Base-by-base conservation (phyloP, 352 stramenopile species). In the Plasmopara halstedii region DNA sequence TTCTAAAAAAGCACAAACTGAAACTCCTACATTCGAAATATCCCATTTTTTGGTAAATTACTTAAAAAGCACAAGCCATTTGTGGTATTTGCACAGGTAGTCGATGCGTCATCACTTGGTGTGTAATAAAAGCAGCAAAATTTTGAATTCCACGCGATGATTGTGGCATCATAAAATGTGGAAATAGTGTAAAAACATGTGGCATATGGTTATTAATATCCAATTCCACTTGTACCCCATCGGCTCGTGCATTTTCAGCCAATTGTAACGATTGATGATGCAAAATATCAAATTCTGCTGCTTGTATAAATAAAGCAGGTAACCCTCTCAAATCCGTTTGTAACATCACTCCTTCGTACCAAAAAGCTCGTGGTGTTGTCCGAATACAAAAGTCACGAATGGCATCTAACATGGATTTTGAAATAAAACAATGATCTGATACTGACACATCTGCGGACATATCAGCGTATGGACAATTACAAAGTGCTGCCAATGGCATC, bases 141-240 rank as follows among this genome's bases (percentile, higher is more conserved):
- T 44, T 46, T 4, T 71, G 27, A 6, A 83, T 58, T 2, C 69
- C 74, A 6, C 72, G 57, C 14, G 57, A 62, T 8, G 68, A 67
- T 31, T 82, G 53, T 3, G 75, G 72, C 32, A 87, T 50, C 21
- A 80, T 52, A 10, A 58, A 53, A 15, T 68, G 57, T 1, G 72
- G 72, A 23, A 81, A 72, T 1, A 72, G 39, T 2, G 62, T 76
- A 62, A 87, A 87, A 6, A 80, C 68, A 39, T 87, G 75, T 2
- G 72, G 70, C 58, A 87, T 76, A 51, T 66, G 61, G 2, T 39
- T 20, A 29, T 83, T 72, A 18, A 81, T 42, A 42, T 86, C 70
- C 34, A 82, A 21, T 39, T 79, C 53, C 2, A 58, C 53, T 6
- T 53, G 35, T 7, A 75, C 51, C 0, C 66, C 55, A 20, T 73